A percentile compares a stretch with the other conserved stretches of the same genome.
These are phyloP conservation scores for Pyrenophora teres DNA, from an alignment of 2,329 filamentous ascomycete species.

Conservation along the genomic window DNA sequence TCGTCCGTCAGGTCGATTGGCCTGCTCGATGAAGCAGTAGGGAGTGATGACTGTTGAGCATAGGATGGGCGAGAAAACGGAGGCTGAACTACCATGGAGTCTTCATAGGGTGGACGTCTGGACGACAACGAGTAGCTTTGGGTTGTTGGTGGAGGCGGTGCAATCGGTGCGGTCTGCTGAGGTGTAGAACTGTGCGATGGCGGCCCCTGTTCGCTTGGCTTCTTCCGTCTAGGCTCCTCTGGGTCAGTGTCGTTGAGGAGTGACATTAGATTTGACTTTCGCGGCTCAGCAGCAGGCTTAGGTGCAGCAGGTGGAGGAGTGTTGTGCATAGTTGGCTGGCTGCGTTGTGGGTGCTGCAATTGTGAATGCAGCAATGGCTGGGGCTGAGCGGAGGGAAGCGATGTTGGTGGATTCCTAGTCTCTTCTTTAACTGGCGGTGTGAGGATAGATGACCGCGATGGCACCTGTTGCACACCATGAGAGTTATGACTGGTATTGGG, in stretches of 20 bases:
- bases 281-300: constrained; percentile 40
- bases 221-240: constrained; percentile 43
- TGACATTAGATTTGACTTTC: constrained; percentile 46
- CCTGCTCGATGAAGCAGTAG: constrained; percentile 28
- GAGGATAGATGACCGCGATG: constrained; percentile 28
- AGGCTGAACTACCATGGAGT: constrained; percentile 29
- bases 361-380: constrained; percentile 28
- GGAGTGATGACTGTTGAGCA: constrained; percentile 31
- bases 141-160: constrained; percentile 35
- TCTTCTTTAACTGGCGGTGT: constrained; percentile 46
- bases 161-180: constrained; percentile 40
- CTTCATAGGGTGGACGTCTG: constrained; percentile 35
- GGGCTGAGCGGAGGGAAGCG: constrained; percentile 25
- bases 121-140: constrained; percentile 27
- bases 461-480: constrained; percentile 23
- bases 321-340: constrained; percentile 25
- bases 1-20: constrained; percentile 42
- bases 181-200: constrained; percentile 44
- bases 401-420: constrained; percentile 31
- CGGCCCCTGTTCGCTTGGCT: constrained; percentile 38
- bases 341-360: constrained; percentile 28
- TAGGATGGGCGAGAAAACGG: constrained; percentile 34
- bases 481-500: constrained; percentile 18
- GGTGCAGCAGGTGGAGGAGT: constrained; percentile 23
- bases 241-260: constrained; percentile 47